Percentiles rank a stretch among this genome's conserved stretches.
Evolutionary conservation across 306 rosid species (phyloP).

Genomic region (Cucumis hystrix): DNA sequence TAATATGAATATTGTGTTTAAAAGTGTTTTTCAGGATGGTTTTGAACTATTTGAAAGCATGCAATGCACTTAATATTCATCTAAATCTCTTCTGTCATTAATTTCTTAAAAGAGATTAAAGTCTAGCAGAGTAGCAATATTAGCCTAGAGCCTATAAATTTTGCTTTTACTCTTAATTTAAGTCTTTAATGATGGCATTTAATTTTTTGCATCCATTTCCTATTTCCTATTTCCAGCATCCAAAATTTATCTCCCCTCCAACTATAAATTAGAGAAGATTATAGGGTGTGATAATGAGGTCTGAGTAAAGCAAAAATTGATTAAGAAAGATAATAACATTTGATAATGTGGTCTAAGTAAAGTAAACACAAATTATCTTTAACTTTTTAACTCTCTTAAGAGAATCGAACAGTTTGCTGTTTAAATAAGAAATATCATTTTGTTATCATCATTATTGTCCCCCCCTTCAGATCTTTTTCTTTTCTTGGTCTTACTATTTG

Average conservation of each 20-base stretch:
- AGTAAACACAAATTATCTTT: neutral
- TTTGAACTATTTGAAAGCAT: too few relatives aligned
- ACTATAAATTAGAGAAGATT: neutral
- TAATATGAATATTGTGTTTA: too few relatives aligned
- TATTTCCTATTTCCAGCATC: neutral
- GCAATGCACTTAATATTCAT: too few relatives aligned
- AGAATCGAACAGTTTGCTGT: neutral
- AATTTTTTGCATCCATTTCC: neutral
- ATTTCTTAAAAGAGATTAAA: neutral
- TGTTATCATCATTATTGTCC: neutral
- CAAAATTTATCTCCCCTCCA: neutral
- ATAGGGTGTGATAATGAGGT: neutral
- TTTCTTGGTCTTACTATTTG: neutral
- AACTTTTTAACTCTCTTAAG: neutral
- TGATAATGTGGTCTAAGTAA: slow-evolving; percentile 6
- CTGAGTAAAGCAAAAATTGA: neutral
- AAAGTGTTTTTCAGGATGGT: too few relatives aligned
- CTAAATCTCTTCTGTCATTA: too few relatives aligned
- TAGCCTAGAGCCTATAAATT: neutral
- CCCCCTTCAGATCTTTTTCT: neutral
- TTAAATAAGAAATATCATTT: neutral
- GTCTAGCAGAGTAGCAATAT: neutral
- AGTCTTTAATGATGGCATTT: neutral
- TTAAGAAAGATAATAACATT: neutral
- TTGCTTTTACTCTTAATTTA: neutral